Evolutionary conservation across 2,329 filamentous ascomycete genomes (phyloP).

Genomic region (Pseudogymnoascus sp.): DNA sequence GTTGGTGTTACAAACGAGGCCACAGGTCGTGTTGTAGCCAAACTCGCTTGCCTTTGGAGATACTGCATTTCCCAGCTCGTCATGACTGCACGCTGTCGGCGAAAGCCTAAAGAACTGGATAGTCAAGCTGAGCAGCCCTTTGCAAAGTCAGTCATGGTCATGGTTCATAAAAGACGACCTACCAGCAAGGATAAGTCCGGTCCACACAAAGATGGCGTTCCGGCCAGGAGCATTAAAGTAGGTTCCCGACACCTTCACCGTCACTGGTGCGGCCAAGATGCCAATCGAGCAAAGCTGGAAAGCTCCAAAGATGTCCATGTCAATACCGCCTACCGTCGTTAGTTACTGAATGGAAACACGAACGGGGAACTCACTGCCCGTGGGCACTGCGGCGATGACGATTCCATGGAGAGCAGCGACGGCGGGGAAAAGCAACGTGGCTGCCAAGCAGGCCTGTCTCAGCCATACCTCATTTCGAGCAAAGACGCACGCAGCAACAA

Average conservation of each 20-base stretch:
- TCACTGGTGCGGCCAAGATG: slow-evolving; percentile 56
- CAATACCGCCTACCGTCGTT: slow-evolving; percentile 45
- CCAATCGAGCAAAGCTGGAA: slow-evolving; percentile 62
- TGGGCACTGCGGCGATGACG: slow-evolving; percentile 51
- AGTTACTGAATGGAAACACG: background rate
- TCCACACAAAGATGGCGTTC: slow-evolving; percentile 62
- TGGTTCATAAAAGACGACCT: slow-evolving; percentile 19
- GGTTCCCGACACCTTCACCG: slow-evolving; percentile 52
- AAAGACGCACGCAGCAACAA: slow-evolving; percentile 56
- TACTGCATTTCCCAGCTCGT: slow-evolving; percentile 34
- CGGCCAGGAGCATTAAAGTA: slow-evolving; percentile 58
- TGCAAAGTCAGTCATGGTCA: slow-evolving; percentile 5
- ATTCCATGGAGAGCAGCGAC: slow-evolving; percentile 58
- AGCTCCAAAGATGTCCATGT: slow-evolving; percentile 62
- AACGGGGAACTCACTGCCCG: slow-evolving; percentile 40
- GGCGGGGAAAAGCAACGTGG: slow-evolving; percentile 54
- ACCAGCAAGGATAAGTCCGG: slow-evolving; percentile 53
- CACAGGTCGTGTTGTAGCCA: slow-evolving; percentile 40
- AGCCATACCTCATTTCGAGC: slow-evolving; percentile 57
- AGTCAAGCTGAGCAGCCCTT: slow-evolving; percentile 52
- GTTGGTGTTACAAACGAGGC: slow-evolving; percentile 38
- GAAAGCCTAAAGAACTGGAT: slow-evolving; percentile 56
- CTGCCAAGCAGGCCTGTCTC: slow-evolving; percentile 55
- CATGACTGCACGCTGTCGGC: slow-evolving; percentile 36
- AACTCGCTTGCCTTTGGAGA: slow-evolving; percentile 35